A percentile compares a stretch with the other conserved stretches of the same genome.
Conservation (phyloP, 164 flowering plant genomes). For the Magnolia officinalis region DNA sequence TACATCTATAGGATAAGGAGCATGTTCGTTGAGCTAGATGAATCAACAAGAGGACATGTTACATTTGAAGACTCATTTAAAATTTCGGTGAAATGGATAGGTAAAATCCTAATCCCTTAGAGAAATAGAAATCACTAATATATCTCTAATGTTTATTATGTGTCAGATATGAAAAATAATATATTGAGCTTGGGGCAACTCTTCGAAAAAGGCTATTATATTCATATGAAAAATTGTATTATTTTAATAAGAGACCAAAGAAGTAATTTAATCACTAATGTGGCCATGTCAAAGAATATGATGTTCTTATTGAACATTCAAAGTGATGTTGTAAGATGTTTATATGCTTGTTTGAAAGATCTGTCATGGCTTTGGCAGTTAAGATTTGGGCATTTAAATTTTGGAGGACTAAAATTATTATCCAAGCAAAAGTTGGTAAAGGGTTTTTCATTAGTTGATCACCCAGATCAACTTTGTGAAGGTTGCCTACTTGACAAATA, state of each 20-base stretch:
- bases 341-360: not conserved
- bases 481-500: not conserved
- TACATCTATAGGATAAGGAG: not conserved
- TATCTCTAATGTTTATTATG: not conserved
- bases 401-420: not conserved
- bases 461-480: not conserved
- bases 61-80: not conserved
- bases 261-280: no score
- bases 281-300: no score
- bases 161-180: not conserved
- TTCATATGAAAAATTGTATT: not conserved
- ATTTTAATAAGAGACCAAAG: not conserved
- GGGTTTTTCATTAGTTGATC: not conserved
- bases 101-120: not conserved
- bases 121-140: not conserved
- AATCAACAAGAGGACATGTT: not conserved
- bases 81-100: not conserved
- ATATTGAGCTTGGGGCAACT: not conserved
- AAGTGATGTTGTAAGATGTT: not conserved
- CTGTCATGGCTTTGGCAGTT: not conserved
- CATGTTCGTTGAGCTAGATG: not conserved
- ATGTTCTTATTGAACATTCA: not conserved
- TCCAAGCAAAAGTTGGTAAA: not conserved
- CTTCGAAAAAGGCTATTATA: not conserved
- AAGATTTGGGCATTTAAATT: not conserved